Evolutionary conservation across 345 rosid species (phyloP).

Genomic region (Eucalyptus paniculata): DNA sequence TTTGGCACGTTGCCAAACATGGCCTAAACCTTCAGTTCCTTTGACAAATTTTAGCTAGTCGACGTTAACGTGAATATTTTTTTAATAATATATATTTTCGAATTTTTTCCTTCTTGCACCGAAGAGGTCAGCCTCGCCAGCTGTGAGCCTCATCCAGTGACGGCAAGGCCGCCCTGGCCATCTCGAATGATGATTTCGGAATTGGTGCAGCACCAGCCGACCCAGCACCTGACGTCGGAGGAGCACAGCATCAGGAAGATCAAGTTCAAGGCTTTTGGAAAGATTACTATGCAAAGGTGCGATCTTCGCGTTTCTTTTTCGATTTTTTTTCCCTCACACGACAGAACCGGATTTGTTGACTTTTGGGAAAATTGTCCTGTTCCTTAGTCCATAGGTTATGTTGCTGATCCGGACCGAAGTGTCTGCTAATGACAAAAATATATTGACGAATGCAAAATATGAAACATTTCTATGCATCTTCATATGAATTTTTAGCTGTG

Average conservation of each 20-base stretch:
- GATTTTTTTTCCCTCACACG: neutral
- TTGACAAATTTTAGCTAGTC: fast-evolving
- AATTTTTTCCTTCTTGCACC: too few relatives aligned
- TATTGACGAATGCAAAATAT: neutral
- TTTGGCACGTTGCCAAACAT: too few relatives aligned
- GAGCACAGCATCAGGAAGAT: constrained; percentile 60
- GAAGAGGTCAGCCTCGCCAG: fast-evolving
- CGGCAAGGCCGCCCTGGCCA: too few relatives aligned
- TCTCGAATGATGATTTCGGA: neutral
- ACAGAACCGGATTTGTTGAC: neutral
- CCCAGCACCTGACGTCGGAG: constrained; percentile 70
- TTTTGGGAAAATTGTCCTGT: neutral
- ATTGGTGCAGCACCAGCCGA: constrained; percentile 66
- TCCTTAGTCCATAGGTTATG: neutral
- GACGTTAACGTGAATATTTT: fast-evolving
- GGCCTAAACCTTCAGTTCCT: too few relatives aligned
- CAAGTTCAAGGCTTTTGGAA: constrained; percentile 83
- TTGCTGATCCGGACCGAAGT: neutral
- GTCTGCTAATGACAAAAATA: neutral
- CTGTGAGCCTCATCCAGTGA: fast-evolving
- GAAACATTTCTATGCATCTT: neutral
- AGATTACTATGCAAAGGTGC: constrained; percentile 64
- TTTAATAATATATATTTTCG: too few relatives aligned
- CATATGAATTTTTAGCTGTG: neutral
- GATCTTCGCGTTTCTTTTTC: neutral